Conservation (phyloP, 2,329 filamentous ascomycete species). For the Ascocoryne sarcoides region DNA sequence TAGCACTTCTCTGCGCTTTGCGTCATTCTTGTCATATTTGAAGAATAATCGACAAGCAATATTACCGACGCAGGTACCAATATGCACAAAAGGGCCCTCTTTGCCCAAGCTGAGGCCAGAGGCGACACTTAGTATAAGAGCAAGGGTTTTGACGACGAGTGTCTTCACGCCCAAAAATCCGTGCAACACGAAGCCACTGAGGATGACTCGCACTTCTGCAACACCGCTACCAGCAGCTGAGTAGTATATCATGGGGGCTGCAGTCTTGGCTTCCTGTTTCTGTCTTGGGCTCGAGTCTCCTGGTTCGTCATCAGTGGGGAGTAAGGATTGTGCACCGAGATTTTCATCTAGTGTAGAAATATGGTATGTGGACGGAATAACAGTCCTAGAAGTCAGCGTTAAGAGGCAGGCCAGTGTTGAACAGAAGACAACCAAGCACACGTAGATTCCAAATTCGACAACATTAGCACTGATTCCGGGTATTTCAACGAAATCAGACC, state of each 20-base stretch:
- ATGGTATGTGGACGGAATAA: constrained; percentile 80
- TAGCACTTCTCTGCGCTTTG: constrained; percentile 86
- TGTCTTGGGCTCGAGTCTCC: constrained; percentile 36
- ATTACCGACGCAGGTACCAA: constrained; percentile 90
- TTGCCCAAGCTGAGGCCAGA: constrained; percentile 93
- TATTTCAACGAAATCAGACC: constrained; percentile 39
- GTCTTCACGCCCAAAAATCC: constrained; percentile 88
- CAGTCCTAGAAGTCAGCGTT: constrained; percentile 84
- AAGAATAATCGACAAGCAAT: constrained; percentile 87
- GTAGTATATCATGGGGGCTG: constrained; percentile 82
- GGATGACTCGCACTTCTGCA: constrained; percentile 91
- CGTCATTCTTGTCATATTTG: constrained; percentile 93
- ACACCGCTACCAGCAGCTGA: constrained; percentile 93
- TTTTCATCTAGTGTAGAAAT: constrained; percentile 90
- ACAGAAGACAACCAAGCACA: constrained; percentile 61
- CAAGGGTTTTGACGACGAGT: constrained; percentile 73
- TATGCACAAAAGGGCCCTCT: constrained; percentile 91
- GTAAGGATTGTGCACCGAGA: constrained; percentile 56
- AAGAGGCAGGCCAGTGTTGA: constrained; percentile 66
- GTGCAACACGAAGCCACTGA: constrained; percentile 96
- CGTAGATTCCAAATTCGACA: constrained; percentile 72
- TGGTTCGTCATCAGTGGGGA: constrained; percentile 28
- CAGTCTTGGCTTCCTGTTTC: constrained; percentile 15
- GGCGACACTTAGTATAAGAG: constrained; percentile 77
- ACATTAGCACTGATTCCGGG: constrained; percentile 36